Evolutionary conservation across 2,329 filamentous ascomycete genomes (phyloP), one percentile per base, ranked within the genome.

Genomic region (Acrocalymma vagum): DNA sequence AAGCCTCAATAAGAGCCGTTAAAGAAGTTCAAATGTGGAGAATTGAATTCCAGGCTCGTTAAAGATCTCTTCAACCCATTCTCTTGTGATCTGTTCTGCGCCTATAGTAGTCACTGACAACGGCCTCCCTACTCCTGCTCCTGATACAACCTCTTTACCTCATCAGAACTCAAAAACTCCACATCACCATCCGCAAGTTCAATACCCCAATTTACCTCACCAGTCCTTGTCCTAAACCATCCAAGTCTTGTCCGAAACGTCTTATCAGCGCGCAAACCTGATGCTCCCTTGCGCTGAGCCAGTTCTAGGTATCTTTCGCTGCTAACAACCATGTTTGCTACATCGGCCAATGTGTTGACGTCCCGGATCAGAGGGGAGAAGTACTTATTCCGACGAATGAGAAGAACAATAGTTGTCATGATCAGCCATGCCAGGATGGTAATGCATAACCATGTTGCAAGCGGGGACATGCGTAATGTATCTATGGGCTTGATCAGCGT

Each of bases 161-260:
- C n/a, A n/a, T n/a, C n/a, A n/a, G n/a, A n/a, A n/a, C n/a, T n/a
- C n/a, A n/a, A n/a, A n/a, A n/a, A 50, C 18, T 46, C 38, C 11
- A 46, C 38, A 3, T n/a, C 30, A 13, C 15, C 36, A 20, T 33
- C 50, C 9, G 45, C 34, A 26, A 51, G 16, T 24, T 57, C 45
- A 25, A 54, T 29, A 6, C 49, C 52, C 51, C 47, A 55, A 26
- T 47, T 38, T 5, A 48, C 18, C 3, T 17, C 17, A 4, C 49
- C 52, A 13, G 29, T 26, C 14, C 10, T 21, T 9, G 40, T 45
- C 21, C 17, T 45, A 27, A 55, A 58, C 51, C 48, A 53, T 1
- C 51, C 51, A 22, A 55, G 32, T 18, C 22, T 41, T 16, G 36
- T 49, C 18, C 30, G 35, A 5, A 35, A 10, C 8, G 18, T 38